Base-by-base conservation (phyloP, 495 filamentous ascomycete species). In the Tirmania nivea region DNA sequence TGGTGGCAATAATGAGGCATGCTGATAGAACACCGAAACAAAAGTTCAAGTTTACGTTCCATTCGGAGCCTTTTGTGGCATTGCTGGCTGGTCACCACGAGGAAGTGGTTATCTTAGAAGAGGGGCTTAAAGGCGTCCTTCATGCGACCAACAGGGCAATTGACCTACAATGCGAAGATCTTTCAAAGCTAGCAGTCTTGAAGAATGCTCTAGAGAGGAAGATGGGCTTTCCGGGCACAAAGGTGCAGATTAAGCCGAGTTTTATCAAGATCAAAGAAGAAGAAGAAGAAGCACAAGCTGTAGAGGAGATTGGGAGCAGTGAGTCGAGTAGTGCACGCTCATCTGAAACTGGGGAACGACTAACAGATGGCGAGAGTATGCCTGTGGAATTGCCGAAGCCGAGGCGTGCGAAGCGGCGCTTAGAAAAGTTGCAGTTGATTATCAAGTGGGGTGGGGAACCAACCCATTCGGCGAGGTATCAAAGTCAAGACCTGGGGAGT, bases 381-480 rank as follows among this genome's bases (percentile, higher is more conserved):
- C n/a, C 1, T 50, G 48, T 31, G 2, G 39, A 45, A 19, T 1
- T 19, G 0, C 39, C 39, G 25, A 50, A 25, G 48, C 16, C 16
- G 1, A n/a, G 76, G 21, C 88, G 94, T 58, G 84, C 92, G 60
- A 87, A 84, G 62, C 75, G 94, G 8, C 78, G 87, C 34, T 72
- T 97, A 10, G 92, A 96, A 63, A 97, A 97, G 66, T 71, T 97
- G 37, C 90, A 97, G 65, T 76, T 97, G 52, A 90, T 97, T 49
- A 90, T 97, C 64, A 97, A 97, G 63, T 97, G 90, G 92, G 92
- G 90, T 57, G 90, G 90, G 17, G 90, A 97, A 66, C 90, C 92
- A 35, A 97, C 90, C 1, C 92, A 97, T 68, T 92, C 89, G 14
- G 92, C 90, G 16, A 78, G 92, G 39, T 96, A 97, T 61, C 90